phyloP scores from a whole-genome alignment of 2,329 filamentous ascomycete species.

The Pseudocercospora pini-densiflorae region DNA sequence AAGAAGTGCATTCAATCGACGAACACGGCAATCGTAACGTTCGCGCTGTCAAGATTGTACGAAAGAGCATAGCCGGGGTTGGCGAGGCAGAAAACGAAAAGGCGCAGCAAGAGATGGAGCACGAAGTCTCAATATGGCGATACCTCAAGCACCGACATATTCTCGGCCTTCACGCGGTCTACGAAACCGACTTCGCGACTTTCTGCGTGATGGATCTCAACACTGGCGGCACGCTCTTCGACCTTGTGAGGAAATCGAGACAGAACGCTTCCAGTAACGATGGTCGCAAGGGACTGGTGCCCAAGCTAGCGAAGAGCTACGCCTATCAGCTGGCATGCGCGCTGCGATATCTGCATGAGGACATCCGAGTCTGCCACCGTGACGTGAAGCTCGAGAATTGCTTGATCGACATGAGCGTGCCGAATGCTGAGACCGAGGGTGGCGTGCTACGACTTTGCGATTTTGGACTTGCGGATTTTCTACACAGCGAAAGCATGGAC shows the following conservation, averaged over 20 bases:
- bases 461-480: constrained; percentile 72
- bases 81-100: constrained; percentile 66
- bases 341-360: constrained; percentile 69
- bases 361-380: constrained; percentile 68
- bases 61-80: constrained; percentile 60
- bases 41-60: constrained; percentile 71
- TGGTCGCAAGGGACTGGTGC: constrained; percentile 48
- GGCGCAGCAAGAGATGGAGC: constrained; percentile 69
- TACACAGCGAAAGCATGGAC: constrained; percentile 54
- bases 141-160: constrained; percentile 67
- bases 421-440: constrained; percentile 53
- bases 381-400: constrained; percentile 74
- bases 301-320: constrained; percentile 62
- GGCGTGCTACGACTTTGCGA: constrained; percentile 68
- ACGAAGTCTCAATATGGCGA: constrained; percentile 70
- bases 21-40: constrained; percentile 53
- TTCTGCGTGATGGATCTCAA: constrained; percentile 70
- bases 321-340: constrained; percentile 67
- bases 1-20: constrained; percentile 68
- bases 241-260: constrained; percentile 62
- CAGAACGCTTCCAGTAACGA: constrained; percentile 32
- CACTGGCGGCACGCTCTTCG: constrained; percentile 67
- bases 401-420: constrained; percentile 60
- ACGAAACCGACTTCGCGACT: constrained; percentile 69
- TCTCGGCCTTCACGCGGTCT: constrained; percentile 65